phyloP scores from a whole-genome alignment of 2,329 filamentous ascomycete species.

The Chrysoporthe deuterocubensis region DNA sequence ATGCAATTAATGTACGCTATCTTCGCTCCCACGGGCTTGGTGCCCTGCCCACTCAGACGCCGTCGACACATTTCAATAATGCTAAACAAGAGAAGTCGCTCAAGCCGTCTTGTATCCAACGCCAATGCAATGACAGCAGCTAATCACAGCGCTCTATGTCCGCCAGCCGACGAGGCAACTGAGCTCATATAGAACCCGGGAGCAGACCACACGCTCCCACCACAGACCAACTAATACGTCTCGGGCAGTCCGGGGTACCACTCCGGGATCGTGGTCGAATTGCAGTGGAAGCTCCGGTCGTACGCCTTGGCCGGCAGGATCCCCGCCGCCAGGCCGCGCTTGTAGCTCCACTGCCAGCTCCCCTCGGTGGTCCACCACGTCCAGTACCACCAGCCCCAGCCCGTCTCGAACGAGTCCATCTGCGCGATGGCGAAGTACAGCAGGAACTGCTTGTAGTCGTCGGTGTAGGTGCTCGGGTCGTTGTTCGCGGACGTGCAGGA shows the following conservation, averaged over 20 bases:
- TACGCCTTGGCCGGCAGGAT: conserved; percentile 80
- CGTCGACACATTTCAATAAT: neutral
- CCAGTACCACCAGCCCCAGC: conserved; percentile 99
- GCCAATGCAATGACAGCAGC: neutral
- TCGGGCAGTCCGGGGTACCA: conserved; percentile 57
- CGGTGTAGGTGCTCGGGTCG: conserved; percentile 68
- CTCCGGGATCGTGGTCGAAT: conserved; percentile 51
- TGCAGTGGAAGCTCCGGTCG: conserved; percentile 71
- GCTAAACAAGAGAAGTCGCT: neutral
- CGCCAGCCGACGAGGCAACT: neutral
- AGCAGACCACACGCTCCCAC: neutral
- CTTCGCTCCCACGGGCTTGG: neutral
- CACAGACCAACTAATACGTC: conserved; percentile 45
- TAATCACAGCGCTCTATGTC: neutral
- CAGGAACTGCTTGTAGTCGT: conserved; percentile 82
- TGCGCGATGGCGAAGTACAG: conserved; percentile 92
- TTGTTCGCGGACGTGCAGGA: conserved; percentile 78
- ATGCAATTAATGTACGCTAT: neutral
- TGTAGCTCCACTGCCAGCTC: conserved; percentile 90
- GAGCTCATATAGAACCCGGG: neutral
- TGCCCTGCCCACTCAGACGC: neutral
- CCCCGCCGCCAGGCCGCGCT: conserved; percentile 75
- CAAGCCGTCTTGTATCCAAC: neutral
- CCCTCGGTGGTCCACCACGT: conserved; percentile 58
- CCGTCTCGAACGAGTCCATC: conserved; percentile 91